Evolutionary conservation across 805 yeast species (phyloP).

Genomic region (Saccharomycopsis vini): DNA sequence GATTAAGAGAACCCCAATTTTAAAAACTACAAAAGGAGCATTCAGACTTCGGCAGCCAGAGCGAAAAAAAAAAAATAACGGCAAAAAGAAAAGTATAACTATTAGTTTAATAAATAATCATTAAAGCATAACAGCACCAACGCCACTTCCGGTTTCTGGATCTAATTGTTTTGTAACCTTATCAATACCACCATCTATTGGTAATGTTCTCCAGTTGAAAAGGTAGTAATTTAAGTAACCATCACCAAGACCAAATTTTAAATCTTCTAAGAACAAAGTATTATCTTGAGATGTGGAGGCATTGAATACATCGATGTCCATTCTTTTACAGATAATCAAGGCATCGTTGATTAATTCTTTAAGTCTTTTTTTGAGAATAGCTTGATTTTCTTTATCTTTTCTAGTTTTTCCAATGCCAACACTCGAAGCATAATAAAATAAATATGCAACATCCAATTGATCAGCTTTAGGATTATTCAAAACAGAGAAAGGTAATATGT

Average conservation of each 20-base stretch:
- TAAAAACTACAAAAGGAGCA: no score
- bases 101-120: neutral
- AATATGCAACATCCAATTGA: conserved; percentile 75
- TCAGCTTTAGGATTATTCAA: conserved; percentile 54
- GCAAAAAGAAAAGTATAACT: no score
- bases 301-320: conserved; percentile 82
- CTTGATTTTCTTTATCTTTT: conserved; percentile 32
- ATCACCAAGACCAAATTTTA: conserved; percentile 90
- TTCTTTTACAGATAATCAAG: conserved; percentile 58
- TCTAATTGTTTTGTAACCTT: conserved; percentile 44
- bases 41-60: no score
- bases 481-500: conserved; percentile 80
- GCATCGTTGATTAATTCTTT: conserved; percentile 60
- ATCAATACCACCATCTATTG: conserved; percentile 73
- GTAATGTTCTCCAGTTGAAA: conserved; percentile 81
- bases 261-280: conserved; percentile 65
- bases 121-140: conserved; percentile 83
- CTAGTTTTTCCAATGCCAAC: conserved; percentile 38
- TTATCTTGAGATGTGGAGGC: conserved; percentile 90
- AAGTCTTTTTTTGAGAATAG: conserved; percentile 49
- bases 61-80: neutral
- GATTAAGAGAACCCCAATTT: no score
- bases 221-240: conserved; percentile 85
- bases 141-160: conserved; percentile 55
- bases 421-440: conserved; percentile 82